A percentile compares a stretch with the other conserved stretches of the same genome.
Evolutionary conservation across 257 asterid genomes (phyloP).

Genomic region (Petunia secreta): DNA sequence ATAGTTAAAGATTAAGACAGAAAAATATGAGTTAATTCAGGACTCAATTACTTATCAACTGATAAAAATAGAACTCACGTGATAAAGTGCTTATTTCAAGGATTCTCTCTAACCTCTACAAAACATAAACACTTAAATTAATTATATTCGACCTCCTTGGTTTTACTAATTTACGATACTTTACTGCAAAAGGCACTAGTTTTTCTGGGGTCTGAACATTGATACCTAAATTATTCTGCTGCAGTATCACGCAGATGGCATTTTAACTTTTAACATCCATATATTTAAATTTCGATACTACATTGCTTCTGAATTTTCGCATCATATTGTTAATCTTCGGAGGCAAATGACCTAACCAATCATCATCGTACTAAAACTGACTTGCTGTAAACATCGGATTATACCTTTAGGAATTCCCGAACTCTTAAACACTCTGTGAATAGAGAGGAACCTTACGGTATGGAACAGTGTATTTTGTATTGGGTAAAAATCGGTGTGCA

Average conservation of each 20-base stretch:
- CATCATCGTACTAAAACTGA: too few relatives aligned
- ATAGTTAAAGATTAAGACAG: conserved; percentile 37
- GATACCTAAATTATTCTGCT: background rate
- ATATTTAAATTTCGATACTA: background rate
- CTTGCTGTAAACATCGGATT: too few relatives aligned
- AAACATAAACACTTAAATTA: background rate
- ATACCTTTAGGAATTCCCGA: too few relatives aligned
- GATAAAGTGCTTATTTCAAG: conserved; percentile 35
- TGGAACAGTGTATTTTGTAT: too few relatives aligned
- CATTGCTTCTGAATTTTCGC: background rate
- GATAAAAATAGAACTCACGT: conserved; percentile 38
- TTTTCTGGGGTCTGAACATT: background rate
- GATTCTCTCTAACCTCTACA: background rate
- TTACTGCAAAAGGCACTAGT: background rate
- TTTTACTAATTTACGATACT: background rate
- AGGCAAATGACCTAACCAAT: too few relatives aligned
- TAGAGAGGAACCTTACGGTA: too few relatives aligned
- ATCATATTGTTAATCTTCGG: background rate
- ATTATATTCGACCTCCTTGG: background rate
- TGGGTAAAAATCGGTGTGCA: too few relatives aligned
- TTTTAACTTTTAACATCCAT: background rate
- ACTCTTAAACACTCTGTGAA: too few relatives aligned
- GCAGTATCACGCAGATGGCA: background rate
- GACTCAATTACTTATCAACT: conserved; percentile 22
- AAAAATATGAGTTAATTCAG: conserved; percentile 13